A percentile compares a stretch with the other conserved stretches of the same genome.
Evolutionary conservation across 2,329 filamentous ascomycete species (phyloP).

Genomic region (Mycogone perniciosa): DNA sequence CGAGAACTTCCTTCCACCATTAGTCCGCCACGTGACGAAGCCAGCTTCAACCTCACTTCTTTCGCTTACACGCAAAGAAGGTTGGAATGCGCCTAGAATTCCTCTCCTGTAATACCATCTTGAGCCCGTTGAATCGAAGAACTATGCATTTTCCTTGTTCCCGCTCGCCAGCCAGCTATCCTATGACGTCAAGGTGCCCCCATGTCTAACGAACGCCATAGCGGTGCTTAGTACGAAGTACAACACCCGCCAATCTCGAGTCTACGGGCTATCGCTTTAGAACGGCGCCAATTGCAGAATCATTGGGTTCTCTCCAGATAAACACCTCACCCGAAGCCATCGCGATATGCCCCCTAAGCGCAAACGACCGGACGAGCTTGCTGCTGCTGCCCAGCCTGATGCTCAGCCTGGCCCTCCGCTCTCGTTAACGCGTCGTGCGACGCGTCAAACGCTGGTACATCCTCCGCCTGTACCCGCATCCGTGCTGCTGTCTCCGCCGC

Average conservation of each 20-base stretch:
- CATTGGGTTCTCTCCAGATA: neutral
- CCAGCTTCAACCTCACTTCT: conserved; percentile 1
- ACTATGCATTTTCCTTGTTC: conserved; percentile 6
- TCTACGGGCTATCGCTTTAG: too few species aligned
- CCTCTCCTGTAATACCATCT: too few species aligned
- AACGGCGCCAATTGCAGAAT: neutral
- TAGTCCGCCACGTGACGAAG: conserved; percentile 2
- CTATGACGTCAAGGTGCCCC: conserved; percentile 2
- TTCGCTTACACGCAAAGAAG: neutral
- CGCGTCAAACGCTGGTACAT: conserved; percentile 33
- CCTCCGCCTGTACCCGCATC: conserved; percentile 22
- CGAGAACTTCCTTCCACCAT: neutral
- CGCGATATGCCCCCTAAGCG: conserved; percentile 32
- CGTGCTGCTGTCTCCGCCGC: neutral
- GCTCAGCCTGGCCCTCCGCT: conserved; percentile 11
- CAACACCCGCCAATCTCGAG: neutral
- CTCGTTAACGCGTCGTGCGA: conserved; percentile 30
- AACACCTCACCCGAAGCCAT: neutral
- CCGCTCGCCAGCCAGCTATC: neutral
- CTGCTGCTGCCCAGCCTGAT: conserved; percentile 16
- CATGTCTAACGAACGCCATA: neutral
- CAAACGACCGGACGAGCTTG: conserved; percentile 27
- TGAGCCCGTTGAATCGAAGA: too few species aligned
- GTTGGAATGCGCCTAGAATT: neutral
- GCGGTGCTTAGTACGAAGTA: neutral